A percentile compares a stretch with the other conserved stretches of the same genome.
phyloP scores from a whole-genome alignment of 1,284 basidiomycete species.

The Microbotryum violaceum region DNA sequence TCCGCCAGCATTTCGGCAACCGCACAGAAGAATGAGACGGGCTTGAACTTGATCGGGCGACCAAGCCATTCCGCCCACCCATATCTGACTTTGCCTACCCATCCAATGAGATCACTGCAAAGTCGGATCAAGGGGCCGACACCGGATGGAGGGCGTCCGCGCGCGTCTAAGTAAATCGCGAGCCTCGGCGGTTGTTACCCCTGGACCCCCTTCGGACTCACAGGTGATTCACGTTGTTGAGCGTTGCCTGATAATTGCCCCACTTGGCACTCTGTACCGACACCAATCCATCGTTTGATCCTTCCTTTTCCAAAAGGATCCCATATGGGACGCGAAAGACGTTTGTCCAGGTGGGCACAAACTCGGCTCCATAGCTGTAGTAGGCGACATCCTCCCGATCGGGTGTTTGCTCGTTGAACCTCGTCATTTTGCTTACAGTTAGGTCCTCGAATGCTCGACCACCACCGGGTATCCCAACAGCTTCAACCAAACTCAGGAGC shows the following conservation, averaged over 20 bases:
- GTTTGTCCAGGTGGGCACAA: conserved; percentile 68
- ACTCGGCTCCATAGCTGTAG: conserved; percentile 86
- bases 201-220: conserved; percentile 53
- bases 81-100: conserved; percentile 54
- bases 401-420: conserved; percentile 77
- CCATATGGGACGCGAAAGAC: conserved; percentile 53
- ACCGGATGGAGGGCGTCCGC: neutral
- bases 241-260: conserved; percentile 60
- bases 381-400: conserved; percentile 71
- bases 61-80: conserved; percentile 79
- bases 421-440: conserved; percentile 67
- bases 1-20: conserved; percentile 29
- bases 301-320: conserved; percentile 74
- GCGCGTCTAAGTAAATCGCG: neutral
- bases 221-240: conserved; percentile 82
- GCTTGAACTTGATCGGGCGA: conserved; percentile 63
- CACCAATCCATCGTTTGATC: conserved; percentile 74
- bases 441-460: conserved; percentile 84
- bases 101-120: conserved; percentile 40
- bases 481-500: conserved; percentile 60
- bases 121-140: neutral
- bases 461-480: conserved; percentile 72
- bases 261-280: conserved; percentile 74
- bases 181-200: neutral
- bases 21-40: conserved; percentile 29